Evolutionary conservation across 805 yeast genomes (phyloP), one percentile per base, ranked within the genome.

Genomic region (Candida ovalis): DNA sequence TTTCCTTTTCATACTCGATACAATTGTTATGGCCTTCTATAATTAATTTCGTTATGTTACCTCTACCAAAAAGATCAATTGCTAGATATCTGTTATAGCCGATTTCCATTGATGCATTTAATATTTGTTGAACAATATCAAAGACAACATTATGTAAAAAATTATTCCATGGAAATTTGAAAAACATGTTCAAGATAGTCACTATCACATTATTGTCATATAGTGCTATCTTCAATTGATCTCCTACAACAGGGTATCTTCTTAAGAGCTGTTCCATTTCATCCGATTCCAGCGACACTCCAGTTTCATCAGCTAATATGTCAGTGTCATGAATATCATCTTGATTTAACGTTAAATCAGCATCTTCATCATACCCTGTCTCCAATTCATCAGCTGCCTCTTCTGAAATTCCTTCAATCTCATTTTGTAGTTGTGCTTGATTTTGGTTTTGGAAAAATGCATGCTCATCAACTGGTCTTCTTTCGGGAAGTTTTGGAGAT

Each of bases 141-240:
- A 92, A 94, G 8, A 94, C 96, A 49, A 94, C 99, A 61, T 92
- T 94, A 67, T 94, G 99, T 73, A 94, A 78, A 62, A 94, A 94
- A 63, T 94, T 94, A 66, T 94, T 94, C 98, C 98, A 94, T 6
- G 98, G 97, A 66, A 84, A 89, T 51, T 77, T 72, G 66, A 91
- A 83, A 61, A 94, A 88, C 76, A 56, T 56, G 19, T 76, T 68
- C 23, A 90, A 69, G n/a, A 91, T 82, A 21, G 80, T 77, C 19
- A 80, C 70, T 28, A 91, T 74, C 49, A 89, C 81, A 32, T 77
- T 76, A 64, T 81, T 82, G 61, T 94, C 97, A 50, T 82, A 78
- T 21, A 94, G 71, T 46, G 88, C 83, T 43, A 89, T 86, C 66
- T 94, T 94, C 61, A 91, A 80, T 54, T 74, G 76, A 64, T 94